These are phyloP conservation scores for Heterobasidion parviporum DNA, from an alignment of 1,284 basidiomycete genomes.

Conservation along the genomic window DNA sequence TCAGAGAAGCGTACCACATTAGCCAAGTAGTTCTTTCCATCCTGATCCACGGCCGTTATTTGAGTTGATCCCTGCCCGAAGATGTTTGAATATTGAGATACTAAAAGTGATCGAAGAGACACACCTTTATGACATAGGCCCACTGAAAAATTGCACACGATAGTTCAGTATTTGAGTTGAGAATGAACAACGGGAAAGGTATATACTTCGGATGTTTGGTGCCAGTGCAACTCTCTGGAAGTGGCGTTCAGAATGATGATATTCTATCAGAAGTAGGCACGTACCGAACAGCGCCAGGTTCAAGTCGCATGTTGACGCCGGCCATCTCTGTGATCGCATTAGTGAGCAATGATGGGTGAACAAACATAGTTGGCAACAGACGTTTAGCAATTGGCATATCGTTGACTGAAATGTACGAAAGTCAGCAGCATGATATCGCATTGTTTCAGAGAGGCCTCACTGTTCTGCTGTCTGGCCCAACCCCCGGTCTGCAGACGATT, in stretches of 20 bases:
- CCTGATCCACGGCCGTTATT: conserved; percentile 49
- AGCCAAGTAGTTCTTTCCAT: conserved; percentile 55
- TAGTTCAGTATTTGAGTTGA: conserved; percentile 5
- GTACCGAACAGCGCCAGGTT: conserved; percentile 56
- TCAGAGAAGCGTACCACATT: conserved; percentile 38
- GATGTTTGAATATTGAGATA: not conserved
- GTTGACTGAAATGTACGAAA: conserved; percentile 25
- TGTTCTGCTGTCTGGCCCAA: conserved; percentile 66
- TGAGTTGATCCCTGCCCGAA: conserved; percentile 40
- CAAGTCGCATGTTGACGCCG: conserved; percentile 63
- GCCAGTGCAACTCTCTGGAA: conserved; percentile 66
- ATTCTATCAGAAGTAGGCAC: conserved; percentile 6
- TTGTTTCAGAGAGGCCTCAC: conserved; percentile 22
- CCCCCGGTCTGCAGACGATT: conserved; percentile 65
- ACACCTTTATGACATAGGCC: conserved; percentile 59
- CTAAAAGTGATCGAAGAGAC: not conserved
- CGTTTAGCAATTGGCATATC: conserved; percentile 56
- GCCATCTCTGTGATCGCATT: conserved; percentile 37
- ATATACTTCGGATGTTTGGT: conserved; percentile 53
- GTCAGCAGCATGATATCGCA: conserved; percentile 3
- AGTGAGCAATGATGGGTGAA: not conserved
- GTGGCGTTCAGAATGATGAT: not conserved
- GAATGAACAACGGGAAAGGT: not conserved
- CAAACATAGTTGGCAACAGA: conserved; percentile 12
- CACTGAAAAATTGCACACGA: conserved; percentile 29